Base-by-base conservation (phyloP, 352 stramenopile genomes). In the Pilasporangium apinafurcum region DNA sequence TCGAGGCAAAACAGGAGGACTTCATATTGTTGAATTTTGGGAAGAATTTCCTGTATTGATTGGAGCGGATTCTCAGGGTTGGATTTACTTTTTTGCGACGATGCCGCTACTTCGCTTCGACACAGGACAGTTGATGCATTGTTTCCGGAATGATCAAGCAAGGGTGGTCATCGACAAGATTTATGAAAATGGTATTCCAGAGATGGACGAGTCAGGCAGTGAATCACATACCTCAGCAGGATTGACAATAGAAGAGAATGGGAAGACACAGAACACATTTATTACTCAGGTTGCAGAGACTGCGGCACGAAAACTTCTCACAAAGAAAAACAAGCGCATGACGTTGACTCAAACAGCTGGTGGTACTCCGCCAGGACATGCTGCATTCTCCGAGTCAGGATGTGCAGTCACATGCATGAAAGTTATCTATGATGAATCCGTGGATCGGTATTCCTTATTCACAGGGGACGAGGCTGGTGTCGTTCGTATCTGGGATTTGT, bases 31-130 rank as follows among this genome's bases (percentile, higher is more conserved):
- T 8, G 43, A 68, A 22, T 93, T 92, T 42, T 83, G 67, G 62
- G 70, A 85, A 13, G 67, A 85, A 6, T 90, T 84, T 42, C 73
- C 76, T 2, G 44, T 92, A 16, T 34, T 93, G 5, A 20, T 88
- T 3, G 72, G 40, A 9, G 61, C 63, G 0, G 77, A 91, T 28
- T 51, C 53, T 0, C 47, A 60, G n/a, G 82, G 77, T 5, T 50
- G 50, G 2, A 52, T 86, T 5, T 79, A 83, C 37, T 77, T 86
- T 27, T 86, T 81, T 17, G 61, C 74, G 1, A 65, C 63, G 4
- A 78, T 58, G 45, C 58, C 66, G 16, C 57, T 79, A 0, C 36
- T 65, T 5, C 44, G 77, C 8, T 65, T 53, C 8, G 61, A 65
- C 29, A 69, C 71, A 0, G 77, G 73, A 0, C 60, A 72, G 20